Evolutionary conservation across 371 early-diverging fungal genomes (phyloP).

Genomic region (Syncephalastrum sp.): DNA sequence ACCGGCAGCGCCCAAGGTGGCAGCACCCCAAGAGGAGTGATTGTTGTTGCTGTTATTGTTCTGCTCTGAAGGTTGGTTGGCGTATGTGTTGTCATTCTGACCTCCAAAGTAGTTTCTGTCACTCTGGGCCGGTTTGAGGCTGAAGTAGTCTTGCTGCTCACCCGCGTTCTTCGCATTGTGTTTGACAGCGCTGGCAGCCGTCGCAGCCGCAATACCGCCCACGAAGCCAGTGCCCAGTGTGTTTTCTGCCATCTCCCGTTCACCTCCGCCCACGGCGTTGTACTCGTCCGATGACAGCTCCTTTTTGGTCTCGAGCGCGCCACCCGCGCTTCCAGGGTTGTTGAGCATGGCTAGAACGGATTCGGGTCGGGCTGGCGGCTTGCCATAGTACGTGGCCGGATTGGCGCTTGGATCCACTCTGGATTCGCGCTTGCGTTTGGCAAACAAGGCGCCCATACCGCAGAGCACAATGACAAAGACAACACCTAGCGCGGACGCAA

Average conservation of each 20-base stretch:
- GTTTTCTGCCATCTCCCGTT: slow-evolving; percentile 13
- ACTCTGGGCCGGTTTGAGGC: slow-evolving; percentile 16
- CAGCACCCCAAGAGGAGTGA: no score
- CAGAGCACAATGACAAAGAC: slow-evolving; percentile 66
- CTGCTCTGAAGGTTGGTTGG: no score
- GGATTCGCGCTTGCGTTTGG: slow-evolving; percentile 33
- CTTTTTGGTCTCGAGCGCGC: slow-evolving; percentile 7
- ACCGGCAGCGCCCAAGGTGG: no score
- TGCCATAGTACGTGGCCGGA: slow-evolving; percentile 40
- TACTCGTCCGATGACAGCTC: background rate
- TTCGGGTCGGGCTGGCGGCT: slow-evolving; percentile 44
- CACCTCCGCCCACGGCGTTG: background rate
- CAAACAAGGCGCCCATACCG: slow-evolving; percentile 44
- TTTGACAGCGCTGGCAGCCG: background rate
- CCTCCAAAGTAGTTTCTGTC: slow-evolving; percentile 1
- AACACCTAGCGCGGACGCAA: slow-evolving; percentile 67
- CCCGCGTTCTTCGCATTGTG: background rate
- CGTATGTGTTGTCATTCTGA: no score
- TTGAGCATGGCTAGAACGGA: slow-evolving; percentile 34
- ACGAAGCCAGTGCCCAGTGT: background rate
- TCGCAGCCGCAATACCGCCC: slow-evolving; percentile 31
- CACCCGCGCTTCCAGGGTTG: slow-evolving; percentile 11
- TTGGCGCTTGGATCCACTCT: slow-evolving; percentile 29
- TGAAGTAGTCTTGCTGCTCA: background rate
- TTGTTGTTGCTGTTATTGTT: no score